These are phyloP conservation scores for Tetraselmis striata DNA, from an alignment of 139 green algal genomes.

Conservation along the genomic window DNA sequence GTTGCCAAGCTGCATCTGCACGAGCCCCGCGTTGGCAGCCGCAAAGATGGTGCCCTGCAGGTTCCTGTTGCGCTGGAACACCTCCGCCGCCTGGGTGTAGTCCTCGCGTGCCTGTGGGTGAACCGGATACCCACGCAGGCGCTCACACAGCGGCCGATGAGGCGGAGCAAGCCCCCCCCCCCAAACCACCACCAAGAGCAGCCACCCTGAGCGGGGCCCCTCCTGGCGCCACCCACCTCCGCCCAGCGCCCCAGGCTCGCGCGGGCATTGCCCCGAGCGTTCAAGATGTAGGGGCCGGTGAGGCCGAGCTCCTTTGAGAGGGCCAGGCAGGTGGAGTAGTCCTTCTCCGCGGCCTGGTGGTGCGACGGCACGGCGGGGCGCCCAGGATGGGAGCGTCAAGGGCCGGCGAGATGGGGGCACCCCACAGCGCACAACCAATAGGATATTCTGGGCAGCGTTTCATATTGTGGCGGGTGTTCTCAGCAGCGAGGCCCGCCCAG, in stretches of 20 bases:
- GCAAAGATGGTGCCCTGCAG: conserved; percentile 55
- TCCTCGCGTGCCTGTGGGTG: conserved; percentile 44
- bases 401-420: too few species aligned
- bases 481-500: too few species aligned
- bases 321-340: conserved; percentile 46
- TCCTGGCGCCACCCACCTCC: not conserved
- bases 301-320: not conserved
- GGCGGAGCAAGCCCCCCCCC: too few species aligned
- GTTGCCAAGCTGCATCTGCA: conserved; percentile 66
- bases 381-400: too few species aligned
- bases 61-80: conserved; percentile 55
- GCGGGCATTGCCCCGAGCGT: conserved; percentile 70
- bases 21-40: conserved; percentile 56
- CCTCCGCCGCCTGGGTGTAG: conserved; percentile 40
- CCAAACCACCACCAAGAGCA: too few species aligned
- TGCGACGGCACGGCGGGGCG: not conserved
- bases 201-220: too few species aligned
- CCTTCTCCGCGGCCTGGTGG: conserved; percentile 34
- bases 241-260: conserved; percentile 50
- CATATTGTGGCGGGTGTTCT: too few species aligned
- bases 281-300: conserved; percentile 64
- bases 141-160: too few species aligned
- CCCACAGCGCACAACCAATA: too few species aligned
- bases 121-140: not conserved
- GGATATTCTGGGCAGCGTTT: too few species aligned